Base-by-base conservation (phyloP, 2,329 filamentous ascomycete species). In the Sporothrix luriei region DNA sequence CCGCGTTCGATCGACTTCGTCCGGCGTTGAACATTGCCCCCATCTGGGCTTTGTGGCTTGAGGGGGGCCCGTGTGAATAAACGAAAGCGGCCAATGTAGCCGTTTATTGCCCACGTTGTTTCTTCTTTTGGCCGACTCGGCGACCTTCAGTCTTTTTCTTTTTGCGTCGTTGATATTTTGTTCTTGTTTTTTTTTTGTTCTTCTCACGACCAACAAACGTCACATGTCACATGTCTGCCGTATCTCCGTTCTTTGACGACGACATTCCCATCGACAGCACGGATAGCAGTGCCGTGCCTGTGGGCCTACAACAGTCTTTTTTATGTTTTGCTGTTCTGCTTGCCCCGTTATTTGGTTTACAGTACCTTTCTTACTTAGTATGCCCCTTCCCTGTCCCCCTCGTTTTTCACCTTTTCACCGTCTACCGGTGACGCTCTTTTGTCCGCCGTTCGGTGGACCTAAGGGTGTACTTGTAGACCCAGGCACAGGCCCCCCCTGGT, bases 371-470 rank as follows among this genome's bases (percentile, higher is more conserved):
- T 33, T 14, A n/a, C n/a, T n/a, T n/a, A n/a, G n/a, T n/a, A n/a
- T n/a, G n/a, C n/a, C n/a, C n/a, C 9, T 52, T 21, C 16, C 1
- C 21, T 29, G 7, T 66, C 40, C 24, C 29, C 40, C 51, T 70
- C n/a, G 29, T 62, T 26, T 29, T 67, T 11, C 7, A n/a, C n/a
- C 43, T 21, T 21, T 62, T 29, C 49, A 11, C 10, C 9, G 13
- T 9, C n/a, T 52, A 33, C 33, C 6, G 33, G 7, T 33, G 2
- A 33, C 33, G 33, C 1, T 52, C 24, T 29, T 49, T 64, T 49
- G 24, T 64, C 61, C 61, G 61, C 61, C 61, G 61, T 49, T 64
- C 61, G 61, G 61, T 64, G 43, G 61, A 33, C 43, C 24, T 16
- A n/a, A 19, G 40, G 38, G 57, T 62, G 57, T 40, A 19, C 29